Conservation (phyloP, 139 green algal genomes). For the Tetradesmus lagerheimii region DNA sequence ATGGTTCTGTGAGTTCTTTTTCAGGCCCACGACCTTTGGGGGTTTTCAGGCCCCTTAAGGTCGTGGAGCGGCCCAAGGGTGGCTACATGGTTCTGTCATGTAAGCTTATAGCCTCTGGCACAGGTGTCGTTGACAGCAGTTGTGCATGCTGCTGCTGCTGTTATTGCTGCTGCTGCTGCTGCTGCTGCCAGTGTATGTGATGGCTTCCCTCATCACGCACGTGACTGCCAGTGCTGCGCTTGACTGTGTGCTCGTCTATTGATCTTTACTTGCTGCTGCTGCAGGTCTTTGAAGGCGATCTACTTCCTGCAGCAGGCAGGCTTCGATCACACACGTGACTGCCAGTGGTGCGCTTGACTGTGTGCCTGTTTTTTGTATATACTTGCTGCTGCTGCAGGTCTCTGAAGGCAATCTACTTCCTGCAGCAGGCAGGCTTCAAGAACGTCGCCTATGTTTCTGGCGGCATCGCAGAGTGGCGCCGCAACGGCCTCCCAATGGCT, state of each 20-base stretch:
- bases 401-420: constrained; percentile 50
- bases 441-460: constrained; percentile 45
- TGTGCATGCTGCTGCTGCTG: neutral
- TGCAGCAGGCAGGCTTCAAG: constrained; percentile 49
- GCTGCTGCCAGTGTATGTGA: no score
- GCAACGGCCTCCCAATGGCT: constrained; percentile 20
- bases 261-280: constrained; percentile 8
- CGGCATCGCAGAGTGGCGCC: constrained; percentile 35
- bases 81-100: no score
- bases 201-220: neutral
- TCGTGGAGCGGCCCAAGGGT: no score
- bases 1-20: no score
- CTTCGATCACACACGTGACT: neutral
- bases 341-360: neutral
- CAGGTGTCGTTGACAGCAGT: no score
- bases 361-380: no score
- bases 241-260: no score
- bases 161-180: neutral
- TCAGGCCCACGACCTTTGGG: no score
- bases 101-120: no score
- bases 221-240: neutral
- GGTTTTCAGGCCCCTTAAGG: no score
- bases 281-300: constrained; percentile 44
- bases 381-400: constrained; percentile 22
- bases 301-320: constrained; percentile 38